phyloP scores from a whole-genome alignment of 2,329 filamentous ascomycete genomes.

The Pseudogymnoascus sp. region DNA sequence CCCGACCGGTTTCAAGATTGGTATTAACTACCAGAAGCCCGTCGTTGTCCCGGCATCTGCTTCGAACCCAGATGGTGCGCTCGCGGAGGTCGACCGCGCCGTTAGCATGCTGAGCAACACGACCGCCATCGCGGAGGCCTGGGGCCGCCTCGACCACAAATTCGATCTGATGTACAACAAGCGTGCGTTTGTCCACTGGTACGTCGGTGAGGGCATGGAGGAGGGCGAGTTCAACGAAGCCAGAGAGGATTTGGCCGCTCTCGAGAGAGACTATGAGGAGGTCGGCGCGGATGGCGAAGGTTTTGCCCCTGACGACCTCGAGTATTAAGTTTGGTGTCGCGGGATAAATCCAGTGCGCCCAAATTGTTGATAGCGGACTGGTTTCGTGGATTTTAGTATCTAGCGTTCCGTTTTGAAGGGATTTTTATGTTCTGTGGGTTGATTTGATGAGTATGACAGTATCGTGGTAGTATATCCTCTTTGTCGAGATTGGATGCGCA shows the following conservation, averaged over 20 bases:
- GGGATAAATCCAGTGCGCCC: not conserved
- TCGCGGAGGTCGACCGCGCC: constrained; percentile 44
- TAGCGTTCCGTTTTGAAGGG: not conserved
- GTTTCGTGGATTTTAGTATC: constrained; percentile 6
- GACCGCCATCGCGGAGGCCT: constrained; percentile 57
- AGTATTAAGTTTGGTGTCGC: constrained; percentile 23
- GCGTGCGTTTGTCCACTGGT: constrained; percentile 64
- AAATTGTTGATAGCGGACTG: not conserved
- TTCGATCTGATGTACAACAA: constrained; percentile 65
- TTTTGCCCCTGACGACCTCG: constrained; percentile 40
- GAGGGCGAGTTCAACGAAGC: constrained; percentile 60
- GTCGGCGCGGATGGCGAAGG: constrained; percentile 48
- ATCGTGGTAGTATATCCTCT: constrained; percentile 8
- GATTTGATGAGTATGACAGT: constrained; percentile 5
- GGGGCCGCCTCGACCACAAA: constrained; percentile 55
- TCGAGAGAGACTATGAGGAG: constrained; percentile 59
- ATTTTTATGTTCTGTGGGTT: constrained; percentile 4
- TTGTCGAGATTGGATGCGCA: not conserved
- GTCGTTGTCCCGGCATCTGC: constrained; percentile 37
- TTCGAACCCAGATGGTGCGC: constrained; percentile 34
- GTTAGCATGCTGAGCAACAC: constrained; percentile 60
- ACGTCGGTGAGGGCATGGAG: constrained; percentile 62
- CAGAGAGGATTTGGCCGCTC: constrained; percentile 54
- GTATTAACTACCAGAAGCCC: constrained; percentile 57
- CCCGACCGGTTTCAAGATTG: constrained; percentile 60